Evolutionary conservation across 2,329 filamentous ascomycete species (phyloP).

Genomic region (Calonectria naviculata): DNA sequence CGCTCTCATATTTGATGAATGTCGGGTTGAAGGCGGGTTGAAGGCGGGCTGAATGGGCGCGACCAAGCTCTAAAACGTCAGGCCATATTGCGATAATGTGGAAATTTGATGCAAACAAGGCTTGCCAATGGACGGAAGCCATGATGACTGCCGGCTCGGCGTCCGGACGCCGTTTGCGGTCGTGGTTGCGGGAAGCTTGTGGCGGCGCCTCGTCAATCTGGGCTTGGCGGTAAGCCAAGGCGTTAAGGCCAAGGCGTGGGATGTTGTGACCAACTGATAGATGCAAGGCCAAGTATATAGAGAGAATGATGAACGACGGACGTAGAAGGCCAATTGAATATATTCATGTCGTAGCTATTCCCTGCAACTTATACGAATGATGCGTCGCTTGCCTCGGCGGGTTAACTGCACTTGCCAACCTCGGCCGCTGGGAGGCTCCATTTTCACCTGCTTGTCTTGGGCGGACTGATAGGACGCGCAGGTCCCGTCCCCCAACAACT

Average conservation of each 20-base stretch:
- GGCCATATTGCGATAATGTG: not conserved
- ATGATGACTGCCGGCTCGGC: not conserved
- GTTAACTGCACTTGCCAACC: not conserved
- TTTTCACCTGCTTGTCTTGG: constrained; percentile 5
- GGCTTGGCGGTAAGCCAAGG: not conserved
- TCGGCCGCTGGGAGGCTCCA: not conserved
- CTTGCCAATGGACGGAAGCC: not conserved
- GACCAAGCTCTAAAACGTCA: not conserved
- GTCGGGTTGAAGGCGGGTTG: too few species aligned
- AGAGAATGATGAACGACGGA: not conserved
- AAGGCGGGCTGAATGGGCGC: too few species aligned
- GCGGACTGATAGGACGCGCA: not conserved
- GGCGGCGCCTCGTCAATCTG: not conserved
- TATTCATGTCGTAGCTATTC: not conserved
- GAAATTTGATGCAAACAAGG: not conserved
- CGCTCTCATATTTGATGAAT: not conserved
- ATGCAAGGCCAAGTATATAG: not conserved
- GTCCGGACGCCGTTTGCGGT: not conserved
- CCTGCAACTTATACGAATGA: not conserved
- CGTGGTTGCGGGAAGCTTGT: not conserved
- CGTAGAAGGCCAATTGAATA: not conserved
- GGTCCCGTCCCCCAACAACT: not conserved
- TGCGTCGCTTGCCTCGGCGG: not conserved
- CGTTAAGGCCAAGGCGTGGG: not conserved
- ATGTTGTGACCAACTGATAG: too few species aligned